Percentiles rank a stretch among this genome's conserved stretches.
Evolutionary conservation across 2,329 filamentous ascomycete species (phyloP).

Genomic region (Alternaria panax): DNA sequence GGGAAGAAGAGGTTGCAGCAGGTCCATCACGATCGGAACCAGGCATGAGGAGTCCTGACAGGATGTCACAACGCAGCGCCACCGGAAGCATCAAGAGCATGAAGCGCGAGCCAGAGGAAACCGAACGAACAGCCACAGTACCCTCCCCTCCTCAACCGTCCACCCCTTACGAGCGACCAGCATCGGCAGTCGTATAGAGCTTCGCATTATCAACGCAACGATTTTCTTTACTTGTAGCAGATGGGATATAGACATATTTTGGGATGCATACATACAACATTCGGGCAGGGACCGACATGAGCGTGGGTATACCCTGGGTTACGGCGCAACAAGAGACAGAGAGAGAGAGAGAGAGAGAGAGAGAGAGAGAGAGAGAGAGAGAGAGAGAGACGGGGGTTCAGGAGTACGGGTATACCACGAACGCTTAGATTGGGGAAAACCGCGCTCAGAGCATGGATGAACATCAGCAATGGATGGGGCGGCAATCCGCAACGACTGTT

Average conservation of each 20-base stretch:
- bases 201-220: slow-evolving; percentile 3
- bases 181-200: slow-evolving; percentile 13
- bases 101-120: slow-evolving; percentile 44
- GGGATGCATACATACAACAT: slow-evolving; percentile 4
- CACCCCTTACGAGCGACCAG: slow-evolving; percentile 20
- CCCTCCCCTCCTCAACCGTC: slow-evolving; percentile 29
- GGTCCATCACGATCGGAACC: slow-evolving; percentile 30
- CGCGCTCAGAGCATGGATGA: slow-evolving; percentile 25
- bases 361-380: not conserved
- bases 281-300: slow-evolving; percentile 43
- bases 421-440: slow-evolving; percentile 15
- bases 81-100: slow-evolving; percentile 46
- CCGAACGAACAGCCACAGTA: slow-evolving; percentile 27
- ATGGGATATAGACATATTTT: slow-evolving; percentile 4
- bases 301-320: slow-evolving; percentile 21
- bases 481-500: slow-evolving; percentile 36
- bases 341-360: too few relatives aligned
- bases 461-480: slow-evolving; percentile 8
- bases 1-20: slow-evolving; percentile 35
- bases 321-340: slow-evolving; percentile 14
- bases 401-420: slow-evolving; percentile 13
- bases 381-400: not conserved
- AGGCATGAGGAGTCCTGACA: slow-evolving; percentile 44
- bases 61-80: slow-evolving; percentile 44
- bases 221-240: slow-evolving; percentile 6